These are phyloP conservation scores for Penicillium sp. DNA, from an alignment of 2,329 filamentous ascomycete species.

Conservation along the genomic window DNA sequence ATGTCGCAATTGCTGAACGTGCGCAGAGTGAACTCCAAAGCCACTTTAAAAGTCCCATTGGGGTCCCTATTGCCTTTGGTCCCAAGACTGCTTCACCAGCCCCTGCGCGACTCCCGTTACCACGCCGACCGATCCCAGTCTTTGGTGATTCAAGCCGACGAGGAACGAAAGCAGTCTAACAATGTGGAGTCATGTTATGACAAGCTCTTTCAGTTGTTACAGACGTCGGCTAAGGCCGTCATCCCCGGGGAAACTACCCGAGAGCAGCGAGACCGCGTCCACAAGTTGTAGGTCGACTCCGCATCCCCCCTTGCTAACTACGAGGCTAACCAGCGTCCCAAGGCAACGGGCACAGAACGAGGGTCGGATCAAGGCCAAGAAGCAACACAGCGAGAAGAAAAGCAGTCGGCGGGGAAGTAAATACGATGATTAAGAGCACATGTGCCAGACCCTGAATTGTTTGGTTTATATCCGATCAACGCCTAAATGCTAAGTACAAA, in stretches of 20 bases:
- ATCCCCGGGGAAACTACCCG: conserved; percentile 63
- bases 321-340: neutral
- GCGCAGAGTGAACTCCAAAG: conserved; percentile 65
- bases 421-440: conserved; percentile 37
- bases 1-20: conserved; percentile 4
- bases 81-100: conserved; percentile 55
- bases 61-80: conserved; percentile 55
- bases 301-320: neutral
- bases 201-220: conserved; percentile 58
- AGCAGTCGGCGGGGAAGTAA: conserved; percentile 50
- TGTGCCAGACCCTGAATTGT: conserved; percentile 17
- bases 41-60: conserved; percentile 60
- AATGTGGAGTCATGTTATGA: conserved; percentile 62
- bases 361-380: conserved; percentile 58
- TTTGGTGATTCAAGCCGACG: conserved; percentile 64
- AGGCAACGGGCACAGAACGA: conserved; percentile 62
- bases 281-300: conserved; percentile 48
- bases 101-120: conserved; percentile 57
- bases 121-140: conserved; percentile 54
- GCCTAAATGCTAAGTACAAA: conserved; percentile 21
- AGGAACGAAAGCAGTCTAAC: conserved; percentile 61
- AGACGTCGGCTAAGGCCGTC: conserved; percentile 50
- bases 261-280: conserved; percentile 57
- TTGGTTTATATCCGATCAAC: conserved; percentile 27
- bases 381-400: conserved; percentile 64